Percentiles rank a stretch among this genome's conserved stretches.
phyloP scores from a whole-genome alignment of 1,284 basidiomycete species.

The Pterula multifida region DNA sequence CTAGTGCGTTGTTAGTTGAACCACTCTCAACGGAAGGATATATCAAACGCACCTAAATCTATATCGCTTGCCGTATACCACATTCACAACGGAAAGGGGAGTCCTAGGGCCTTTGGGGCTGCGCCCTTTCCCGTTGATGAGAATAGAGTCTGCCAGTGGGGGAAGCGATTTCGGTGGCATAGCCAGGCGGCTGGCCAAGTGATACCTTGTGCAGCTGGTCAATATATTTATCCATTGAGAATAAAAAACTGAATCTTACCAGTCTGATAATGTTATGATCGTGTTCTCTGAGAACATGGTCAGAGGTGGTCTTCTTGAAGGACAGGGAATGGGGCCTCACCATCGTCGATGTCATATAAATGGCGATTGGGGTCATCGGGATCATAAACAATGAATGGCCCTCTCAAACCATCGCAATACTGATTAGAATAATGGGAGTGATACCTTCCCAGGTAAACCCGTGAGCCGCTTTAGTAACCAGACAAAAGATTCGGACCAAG shows the following conservation, averaged over 20 bases:
- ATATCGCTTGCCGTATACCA: constrained; percentile 17
- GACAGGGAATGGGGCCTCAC: constrained; percentile 7
- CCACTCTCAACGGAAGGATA: neutral
- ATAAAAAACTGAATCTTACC: constrained; percentile 17
- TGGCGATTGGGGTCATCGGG: constrained; percentile 13
- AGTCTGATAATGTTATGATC: constrained; percentile 28
- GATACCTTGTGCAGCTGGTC: constrained; percentile 18
- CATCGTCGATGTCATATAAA: constrained; percentile 17
- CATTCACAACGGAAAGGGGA: constrained; percentile 20
- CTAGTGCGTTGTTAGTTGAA: constrained; percentile 13
- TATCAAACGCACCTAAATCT: constrained; percentile 17
- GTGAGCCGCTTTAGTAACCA: neutral
- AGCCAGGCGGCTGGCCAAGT: constrained; percentile 13
- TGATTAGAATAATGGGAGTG: neutral
- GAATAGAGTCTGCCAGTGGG: constrained; percentile 27
- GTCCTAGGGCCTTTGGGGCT: constrained; percentile 21
- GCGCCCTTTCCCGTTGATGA: constrained; percentile 40
- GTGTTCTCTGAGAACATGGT: neutral
- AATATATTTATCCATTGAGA: neutral
- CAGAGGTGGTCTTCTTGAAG: neutral
- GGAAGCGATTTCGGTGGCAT: constrained; percentile 4
- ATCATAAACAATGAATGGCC: constrained; percentile 16
- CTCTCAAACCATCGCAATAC: constrained; percentile 13
- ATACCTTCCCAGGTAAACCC: neutral
- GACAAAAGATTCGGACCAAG: neutral